Evolutionary conservation across 1,139 yeast species (phyloP).

Genomic region (Geotrichum restrictum): DNA sequence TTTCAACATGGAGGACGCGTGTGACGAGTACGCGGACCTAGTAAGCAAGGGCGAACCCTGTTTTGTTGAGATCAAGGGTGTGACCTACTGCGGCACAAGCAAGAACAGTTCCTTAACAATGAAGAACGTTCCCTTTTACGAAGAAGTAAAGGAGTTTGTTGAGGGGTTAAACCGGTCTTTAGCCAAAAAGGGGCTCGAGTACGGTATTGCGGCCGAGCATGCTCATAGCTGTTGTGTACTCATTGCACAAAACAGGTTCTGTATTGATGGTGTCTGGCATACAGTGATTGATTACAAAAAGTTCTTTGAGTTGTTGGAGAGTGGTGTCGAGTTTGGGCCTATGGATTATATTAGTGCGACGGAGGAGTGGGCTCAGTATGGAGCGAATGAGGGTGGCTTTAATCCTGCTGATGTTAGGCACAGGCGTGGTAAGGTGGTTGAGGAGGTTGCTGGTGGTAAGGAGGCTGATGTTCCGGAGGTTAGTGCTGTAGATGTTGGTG

Average conservation of each 20-base stretch:
- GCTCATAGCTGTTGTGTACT: slow-evolving; percentile 92
- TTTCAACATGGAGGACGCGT: slow-evolving; percentile 71
- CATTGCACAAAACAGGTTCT: slow-evolving; percentile 71
- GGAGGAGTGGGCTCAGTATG: slow-evolving; percentile 90
- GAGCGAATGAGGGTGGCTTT: slow-evolving; percentile 80
- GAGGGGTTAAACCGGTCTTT: slow-evolving; percentile 57
- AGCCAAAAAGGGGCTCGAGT: slow-evolving; percentile 58
- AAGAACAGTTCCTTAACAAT: slow-evolving; percentile 87
- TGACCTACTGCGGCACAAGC: slow-evolving; percentile 83
- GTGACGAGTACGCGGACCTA: slow-evolving; percentile 79
- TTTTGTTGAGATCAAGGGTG: slow-evolving; percentile 89
- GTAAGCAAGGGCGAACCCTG: slow-evolving; percentile 80
- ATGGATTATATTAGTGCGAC: slow-evolving; percentile 78
- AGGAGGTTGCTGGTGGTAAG: slow-evolving; percentile 5
- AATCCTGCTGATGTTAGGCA: slow-evolving; percentile 65
- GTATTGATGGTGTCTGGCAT: slow-evolving; percentile 71
- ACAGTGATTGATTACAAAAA: slow-evolving; percentile 82
- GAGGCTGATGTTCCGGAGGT: too few relatives aligned
- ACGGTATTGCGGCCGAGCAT: slow-evolving; percentile 90
- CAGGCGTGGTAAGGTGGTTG: slow-evolving; percentile 29
- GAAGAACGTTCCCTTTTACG: slow-evolving; percentile 94
- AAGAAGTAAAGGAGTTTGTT: slow-evolving; percentile 79
- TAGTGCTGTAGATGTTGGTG: too few relatives aligned
- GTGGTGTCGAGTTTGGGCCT: slow-evolving; percentile 58
- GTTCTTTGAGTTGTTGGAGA: slow-evolving; percentile 66